These are phyloP conservation scores for Colletotrichum viniferum DNA, from an alignment of 2,329 filamentous ascomycete species.

Conservation along the genomic window DNA sequence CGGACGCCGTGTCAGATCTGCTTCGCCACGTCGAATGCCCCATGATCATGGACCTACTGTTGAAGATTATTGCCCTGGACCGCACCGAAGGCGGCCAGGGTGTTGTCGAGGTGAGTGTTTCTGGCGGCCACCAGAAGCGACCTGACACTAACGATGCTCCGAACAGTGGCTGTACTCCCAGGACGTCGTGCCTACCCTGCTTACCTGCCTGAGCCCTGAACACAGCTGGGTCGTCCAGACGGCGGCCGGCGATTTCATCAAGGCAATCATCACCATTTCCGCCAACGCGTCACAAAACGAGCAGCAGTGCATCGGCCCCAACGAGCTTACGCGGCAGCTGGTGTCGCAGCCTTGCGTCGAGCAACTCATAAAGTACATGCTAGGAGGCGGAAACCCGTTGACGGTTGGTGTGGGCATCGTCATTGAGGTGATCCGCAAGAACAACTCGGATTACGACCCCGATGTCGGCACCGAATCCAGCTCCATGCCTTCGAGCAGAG, in stretches of 20 bases:
- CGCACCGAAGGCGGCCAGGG: slow-evolving; percentile 90
- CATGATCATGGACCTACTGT: slow-evolving; percentile 95
- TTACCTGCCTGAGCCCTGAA: slow-evolving; percentile 85
- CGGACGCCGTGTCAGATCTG: slow-evolving; percentile 82
- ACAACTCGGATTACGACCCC: slow-evolving; percentile 98
- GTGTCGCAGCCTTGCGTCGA: slow-evolving; percentile 86
- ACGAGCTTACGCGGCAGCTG: slow-evolving; percentile 92
- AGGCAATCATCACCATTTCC: slow-evolving; percentile 98
- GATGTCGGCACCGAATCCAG: slow-evolving; percentile 85
- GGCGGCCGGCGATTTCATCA: slow-evolving; percentile 95
- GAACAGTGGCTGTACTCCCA: slow-evolving; percentile 88
- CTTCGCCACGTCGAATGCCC: slow-evolving; percentile 94
- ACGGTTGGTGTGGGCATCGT: slow-evolving; percentile 97
- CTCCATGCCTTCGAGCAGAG: slow-evolving; percentile 79
- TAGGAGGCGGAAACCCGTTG: slow-evolving; percentile 88
- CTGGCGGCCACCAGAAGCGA: background rate
- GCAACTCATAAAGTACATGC: slow-evolving; percentile 88
- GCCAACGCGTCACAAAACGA: slow-evolving; percentile 98
- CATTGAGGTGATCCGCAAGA: slow-evolving; percentile 98
- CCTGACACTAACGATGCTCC: background rate
- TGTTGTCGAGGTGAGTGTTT: slow-evolving; percentile 79
- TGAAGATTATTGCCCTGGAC: slow-evolving; percentile 97
- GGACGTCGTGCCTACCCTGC: slow-evolving; percentile 82
- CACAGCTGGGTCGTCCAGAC: slow-evolving; percentile 92
- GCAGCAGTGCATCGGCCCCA: slow-evolving; percentile 97